Percentiles rank a stretch among this genome's conserved stretches.
Evolutionary conservation across 495 filamentous ascomycete genomes (phyloP).

Genomic region (Venustampulla echinocandica): DNA sequence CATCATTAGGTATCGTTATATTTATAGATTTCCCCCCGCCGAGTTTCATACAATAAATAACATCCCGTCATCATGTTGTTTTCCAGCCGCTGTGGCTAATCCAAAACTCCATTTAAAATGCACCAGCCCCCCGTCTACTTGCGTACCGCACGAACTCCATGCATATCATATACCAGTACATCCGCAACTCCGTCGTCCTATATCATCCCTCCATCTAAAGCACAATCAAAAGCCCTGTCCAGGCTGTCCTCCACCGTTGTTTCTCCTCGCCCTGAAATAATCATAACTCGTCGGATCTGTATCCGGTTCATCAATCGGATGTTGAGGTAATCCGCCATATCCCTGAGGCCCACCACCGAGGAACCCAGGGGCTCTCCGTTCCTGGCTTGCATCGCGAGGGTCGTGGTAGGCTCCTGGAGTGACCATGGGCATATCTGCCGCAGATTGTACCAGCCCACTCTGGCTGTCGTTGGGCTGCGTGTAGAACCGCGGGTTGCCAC

Average conservation of each 20-base stretch:
- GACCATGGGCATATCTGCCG: constrained; percentile 22
- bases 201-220: no score
- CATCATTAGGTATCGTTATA: no score
- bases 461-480: constrained; percentile 22
- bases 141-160: no score
- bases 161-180: no score
- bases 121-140: no score
- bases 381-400: constrained; percentile 10
- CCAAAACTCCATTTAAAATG: no score
- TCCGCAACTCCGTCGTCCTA: no score
- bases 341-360: constrained; percentile 44
- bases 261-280: constrained; percentile 18
- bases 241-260: not conserved
- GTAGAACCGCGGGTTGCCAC: constrained; percentile 8
- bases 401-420: not conserved
- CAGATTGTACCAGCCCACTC: constrained; percentile 30
- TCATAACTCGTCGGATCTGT: constrained; percentile 21
- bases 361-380: constrained; percentile 28
- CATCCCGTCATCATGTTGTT: no score
- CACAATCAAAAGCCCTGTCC: not conserved
- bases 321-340: constrained; percentile 43
- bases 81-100: no score
- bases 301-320: constrained; percentile 13
- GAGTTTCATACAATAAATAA: no score
- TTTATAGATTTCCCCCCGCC: no score